A percentile compares a stretch with the other conserved stretches of the same genome.
phyloP scores from a whole-genome alignment of 2,329 filamentous ascomycete genomes.

The Fusarium siculi region DNA sequence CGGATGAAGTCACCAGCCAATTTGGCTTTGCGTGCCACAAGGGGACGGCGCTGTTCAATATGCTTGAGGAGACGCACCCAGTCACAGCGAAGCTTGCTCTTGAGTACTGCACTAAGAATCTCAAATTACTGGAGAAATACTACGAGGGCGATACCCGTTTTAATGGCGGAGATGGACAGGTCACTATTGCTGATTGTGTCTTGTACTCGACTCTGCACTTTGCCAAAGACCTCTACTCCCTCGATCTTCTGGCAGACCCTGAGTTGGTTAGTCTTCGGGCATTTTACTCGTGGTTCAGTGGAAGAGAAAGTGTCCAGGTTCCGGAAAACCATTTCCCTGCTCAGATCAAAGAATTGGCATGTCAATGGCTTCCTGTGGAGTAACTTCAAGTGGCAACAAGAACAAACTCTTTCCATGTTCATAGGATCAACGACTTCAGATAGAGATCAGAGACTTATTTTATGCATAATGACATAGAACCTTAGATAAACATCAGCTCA shows the following conservation, averaged over 20 bases:
- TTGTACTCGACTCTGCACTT: slow-evolving; percentile 30
- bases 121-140: slow-evolving; percentile 18
- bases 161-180: neutral
- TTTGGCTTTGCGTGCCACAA: slow-evolving; percentile 35
- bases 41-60: slow-evolving; percentile 3
- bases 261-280: slow-evolving; percentile 2
- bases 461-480: neutral
- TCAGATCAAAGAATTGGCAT: slow-evolving; percentile 8
- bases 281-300: slow-evolving; percentile 22
- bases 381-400: neutral
- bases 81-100: neutral
- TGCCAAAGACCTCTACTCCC: slow-evolving; percentile 20
- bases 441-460: neutral
- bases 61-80: slow-evolving; percentile 4
- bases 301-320: slow-evolving; percentile 19
- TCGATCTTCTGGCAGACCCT: slow-evolving; percentile 5
- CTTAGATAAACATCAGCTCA: neutral
- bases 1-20: slow-evolving; percentile 19
- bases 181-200: slow-evolving; percentile 27
- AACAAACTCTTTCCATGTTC: too few species aligned
- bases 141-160: slow-evolving; percentile 2
- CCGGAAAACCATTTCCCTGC: slow-evolving; percentile 13
- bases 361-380: slow-evolving; percentile 28
- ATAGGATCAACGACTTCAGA: accelerated
- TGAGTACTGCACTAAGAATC: slow-evolving; percentile 11